Evolutionary conservation across 192 early-diverging fungal species (phyloP).

Genomic region (Lunasporangiospora selenospora): DNA sequence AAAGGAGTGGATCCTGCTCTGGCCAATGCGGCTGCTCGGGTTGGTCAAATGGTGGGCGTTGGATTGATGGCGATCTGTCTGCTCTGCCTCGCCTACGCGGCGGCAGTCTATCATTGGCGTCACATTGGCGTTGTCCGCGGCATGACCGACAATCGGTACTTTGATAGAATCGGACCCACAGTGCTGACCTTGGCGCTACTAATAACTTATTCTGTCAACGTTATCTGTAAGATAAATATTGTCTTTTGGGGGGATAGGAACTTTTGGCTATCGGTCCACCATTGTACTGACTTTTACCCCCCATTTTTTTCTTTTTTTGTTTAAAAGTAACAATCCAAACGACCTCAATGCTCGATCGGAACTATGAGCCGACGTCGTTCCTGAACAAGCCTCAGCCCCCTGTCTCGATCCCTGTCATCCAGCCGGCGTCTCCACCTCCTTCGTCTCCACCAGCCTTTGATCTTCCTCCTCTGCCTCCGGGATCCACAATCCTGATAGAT

Average conservation of each 20-base stretch:
- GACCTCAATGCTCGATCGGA: conserved; percentile 5
- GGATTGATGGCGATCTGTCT: conserved; percentile 22
- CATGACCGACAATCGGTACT: conserved; percentile 14
- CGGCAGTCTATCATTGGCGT: conserved; percentile 17
- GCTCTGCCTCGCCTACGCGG: conserved; percentile 18
- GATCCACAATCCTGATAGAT: conserved; percentile 20
- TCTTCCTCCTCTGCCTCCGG: conserved; percentile 11
- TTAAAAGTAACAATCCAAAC: conserved; percentile 29
- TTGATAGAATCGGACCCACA: conserved; percentile 38
- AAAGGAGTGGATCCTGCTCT: background rate
- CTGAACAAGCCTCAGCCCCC: conserved; percentile 8
- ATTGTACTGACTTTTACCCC: background rate
- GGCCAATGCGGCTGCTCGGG: background rate
- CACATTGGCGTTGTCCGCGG: conserved; percentile 17
- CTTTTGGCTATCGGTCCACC: no score
- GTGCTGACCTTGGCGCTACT: conserved; percentile 19
- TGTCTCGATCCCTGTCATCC: background rate
- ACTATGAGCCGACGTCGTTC: conserved; percentile 5
- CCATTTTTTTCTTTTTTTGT: background rate
- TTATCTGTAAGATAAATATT: conserved; percentile 17
- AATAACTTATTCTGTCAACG: conserved; percentile 21
- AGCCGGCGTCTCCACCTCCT: background rate
- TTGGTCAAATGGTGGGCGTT: conserved; percentile 20
- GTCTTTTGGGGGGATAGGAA: background rate
- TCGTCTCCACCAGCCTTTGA: conserved; percentile 16